Base-by-base conservation (phyloP, 306 rosid genomes). In the Astragalus membranaceus region DNA sequence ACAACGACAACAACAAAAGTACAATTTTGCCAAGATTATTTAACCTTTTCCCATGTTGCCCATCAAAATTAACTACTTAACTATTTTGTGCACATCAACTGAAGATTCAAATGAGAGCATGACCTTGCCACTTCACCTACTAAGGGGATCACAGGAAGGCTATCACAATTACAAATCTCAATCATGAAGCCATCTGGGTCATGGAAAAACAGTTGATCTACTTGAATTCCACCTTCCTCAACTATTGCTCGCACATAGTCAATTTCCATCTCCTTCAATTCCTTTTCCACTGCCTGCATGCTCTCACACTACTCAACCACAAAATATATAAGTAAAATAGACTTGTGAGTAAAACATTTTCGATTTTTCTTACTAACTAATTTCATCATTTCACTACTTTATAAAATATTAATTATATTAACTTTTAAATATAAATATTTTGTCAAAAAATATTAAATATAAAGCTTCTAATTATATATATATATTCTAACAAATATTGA, bases 151-250 rank as follows among this genome's bases (percentile, higher is more conserved):
- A 91, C 97, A 0, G 97, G 99, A 1, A 94, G 91, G 66, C 89
- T 91, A 53, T 91, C 99, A 26, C 99, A 94, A 50, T 94, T 80
- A 67, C 99, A 94, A 29, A 94, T 94, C 78, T 94, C 99, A 50
- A 94, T 84, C 99, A 94, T 94, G 83, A 94, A 94, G 0, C 95
- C 99, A 75, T 94, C 99, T 4, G 99, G 99, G 37, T 94, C 99
- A 67, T 94, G 99, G 71, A 94, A 94, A 57, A 94, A 94, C 4
- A 94, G 42, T 9, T 94, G 99, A 49, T 88, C 92, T 2, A 94
- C 97, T 8, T 83, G 79, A 41, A 94, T 91, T n/a, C 99, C 96
- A 3, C 97, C 95, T 87, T 94, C 99, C 61, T 91, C 95, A 4
- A 94, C 99, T 44, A 55, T 74, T 3, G 97, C 68, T 44, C 96